phyloP scores from a whole-genome alignment of 257 asterid genomes.

The Capsicum pubescens region DNA sequence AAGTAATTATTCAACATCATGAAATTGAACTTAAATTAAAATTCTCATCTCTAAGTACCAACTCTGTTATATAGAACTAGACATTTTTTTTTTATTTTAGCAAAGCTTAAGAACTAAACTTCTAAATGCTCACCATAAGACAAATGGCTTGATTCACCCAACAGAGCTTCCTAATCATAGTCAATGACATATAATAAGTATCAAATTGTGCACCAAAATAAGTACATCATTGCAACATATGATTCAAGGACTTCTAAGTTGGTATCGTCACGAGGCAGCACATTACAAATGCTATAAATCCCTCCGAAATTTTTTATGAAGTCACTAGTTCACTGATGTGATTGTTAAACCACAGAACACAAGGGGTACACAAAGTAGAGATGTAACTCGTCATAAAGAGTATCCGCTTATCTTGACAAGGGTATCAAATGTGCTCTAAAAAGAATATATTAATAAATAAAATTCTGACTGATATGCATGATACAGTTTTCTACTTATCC shows the following conservation, averaged over 20 bases:
- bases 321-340: not conserved
- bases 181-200: not conserved
- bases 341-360: not conserved
- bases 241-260: not conserved
- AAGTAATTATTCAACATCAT: slow-evolving; percentile 14
- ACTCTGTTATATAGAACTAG: not conserved
- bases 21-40: not conserved
- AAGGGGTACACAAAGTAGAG: not conserved
- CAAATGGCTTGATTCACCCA: not conserved
- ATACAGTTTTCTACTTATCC: not conserved
- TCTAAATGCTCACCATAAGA: not conserved
- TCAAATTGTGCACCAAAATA: not conserved
- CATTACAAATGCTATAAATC: too few relatives aligned
- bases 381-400: slow-evolving; percentile 4
- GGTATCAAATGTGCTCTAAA: not conserved
- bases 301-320: not conserved
- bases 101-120: slow-evolving; percentile 6
- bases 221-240: not conserved
- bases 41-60: not conserved
- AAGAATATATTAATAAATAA: not conserved
- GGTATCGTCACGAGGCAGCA: not conserved
- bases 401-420: not conserved
- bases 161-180: not conserved
- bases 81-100: not conserved
- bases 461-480: not conserved